Base-by-base conservation (phyloP, 78 protist species). In the Speleostelium caveatum region DNA sequence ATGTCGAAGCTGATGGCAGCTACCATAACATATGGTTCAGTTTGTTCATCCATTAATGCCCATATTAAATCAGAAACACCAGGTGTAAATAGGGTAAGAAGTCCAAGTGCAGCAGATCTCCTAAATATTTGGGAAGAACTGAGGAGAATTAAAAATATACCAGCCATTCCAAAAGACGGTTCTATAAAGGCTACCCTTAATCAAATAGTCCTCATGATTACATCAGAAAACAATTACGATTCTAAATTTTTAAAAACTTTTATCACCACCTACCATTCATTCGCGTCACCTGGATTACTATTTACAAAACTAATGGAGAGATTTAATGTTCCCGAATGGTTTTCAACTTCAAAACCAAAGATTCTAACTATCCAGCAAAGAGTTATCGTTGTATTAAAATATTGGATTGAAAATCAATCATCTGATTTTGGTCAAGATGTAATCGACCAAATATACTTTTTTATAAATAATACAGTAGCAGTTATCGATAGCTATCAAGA, bases 381-480 rank as follows among this genome's bases (percentile, higher is more conserved):
- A 26, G 91, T 83, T 0, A 83, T 83, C 12, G 91, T 83, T 10
- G 73, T 83, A 2, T 45, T 83, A 45, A 83, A 83, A 45, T 83
- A 83, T 71, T 83, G 91, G 91, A 69, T 83, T 45, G 91, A 68
- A 35, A 83, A 83, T 83, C 91, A 83, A 69, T 69, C 79, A 0
- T 83, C 91, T 0, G 91, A 83, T 83, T 83, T 83, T 39, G 91
- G 69, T 60, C 91, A 83, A 59, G 91, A 83, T 69, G 59, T 83
- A 3, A 60, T 83, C 1, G 79, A 83, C 42, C 91, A 83, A 42
- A 83, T 83, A 33, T 69, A 83, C 41, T 53, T 55, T 41, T 83
- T 83, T 45, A 83, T 83, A 21, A 61, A 75, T 24, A 67, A 56
- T 32, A 83, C 77, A 8, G n/a, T 83, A 2, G 66, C 58, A 61